Evolutionary conservation across 2,329 filamentous ascomycete genomes (phyloP), one percentile per base, ranked within the genome.

Genomic region (Myriosclerotinia duriaeana): DNA sequence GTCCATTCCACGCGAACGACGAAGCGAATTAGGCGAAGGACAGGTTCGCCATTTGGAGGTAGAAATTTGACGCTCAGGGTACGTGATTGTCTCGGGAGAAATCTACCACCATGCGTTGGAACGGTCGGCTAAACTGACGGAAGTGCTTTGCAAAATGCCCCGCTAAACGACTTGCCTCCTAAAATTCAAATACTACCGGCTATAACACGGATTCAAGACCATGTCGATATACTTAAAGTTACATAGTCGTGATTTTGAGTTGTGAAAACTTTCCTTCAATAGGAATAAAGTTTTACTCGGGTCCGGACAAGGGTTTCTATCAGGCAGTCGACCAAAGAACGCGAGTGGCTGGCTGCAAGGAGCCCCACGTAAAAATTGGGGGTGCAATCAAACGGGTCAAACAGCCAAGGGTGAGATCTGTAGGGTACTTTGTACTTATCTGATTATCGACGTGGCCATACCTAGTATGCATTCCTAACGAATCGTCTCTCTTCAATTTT

Each of bases 381-480:
- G 42, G 42, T 9, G 11, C 7, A 11, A 48, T 36, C 20, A 17
- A 61, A 40, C 9, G 5, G 34, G 17, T 34, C 17, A 54, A 54
- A 36, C 53, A 34, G 36, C 22, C 55, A 58, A 60, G 58, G 58
- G 50, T 60, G 30, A 60, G 56, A n/a, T 48, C 20, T 2, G 56
- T 22, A 48, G 20, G 30, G n/a, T 40, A 50, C 44, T 15, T 50
- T 61, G 44, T 50, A 61, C 44, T 52, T 61, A 61, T 61, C 58
- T 61, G 58, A n/a, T 60, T 61, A 61, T 50, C 30, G 44, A 61
- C 58, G 58, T 61, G 58, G 46, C 58, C 58, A 38, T 12, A 48
- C n/a, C 30, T 50, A 22, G n/a, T n/a, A 52, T 8, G 38, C 14
- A n/a, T 14, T 9, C 20, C 5, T 14, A 61, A n/a, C 58, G 34